These are phyloP conservation scores for Penicillium sp. DNA, from an alignment of 2,329 filamentous ascomycete species.

Conservation along the genomic window DNA sequence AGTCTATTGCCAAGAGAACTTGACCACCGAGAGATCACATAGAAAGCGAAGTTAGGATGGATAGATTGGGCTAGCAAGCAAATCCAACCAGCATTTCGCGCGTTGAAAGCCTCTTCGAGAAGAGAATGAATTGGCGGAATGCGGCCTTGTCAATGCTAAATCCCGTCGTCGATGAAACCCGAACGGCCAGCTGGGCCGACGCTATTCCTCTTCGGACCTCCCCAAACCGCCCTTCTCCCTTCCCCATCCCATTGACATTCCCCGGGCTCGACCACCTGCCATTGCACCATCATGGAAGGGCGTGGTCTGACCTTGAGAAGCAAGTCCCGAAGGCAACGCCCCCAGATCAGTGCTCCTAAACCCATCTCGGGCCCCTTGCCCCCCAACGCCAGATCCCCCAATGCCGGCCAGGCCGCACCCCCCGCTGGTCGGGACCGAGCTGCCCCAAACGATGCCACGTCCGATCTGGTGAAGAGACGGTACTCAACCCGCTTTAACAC, in stretches of 20 bases:
- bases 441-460: slow-evolving; percentile 54
- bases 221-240: slow-evolving; percentile 8
- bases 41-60: too few species aligned
- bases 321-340: slow-evolving; percentile 52
- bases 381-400: slow-evolving; percentile 37
- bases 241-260: slow-evolving; percentile 6
- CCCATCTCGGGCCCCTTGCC: slow-evolving; percentile 50
- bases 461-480: slow-evolving; percentile 85
- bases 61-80: too few species aligned
- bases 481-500: slow-evolving; percentile 93
- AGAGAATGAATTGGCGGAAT: background rate
- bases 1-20: too few species aligned
- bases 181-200: background rate
- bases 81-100: background rate
- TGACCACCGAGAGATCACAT: too few species aligned
- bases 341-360: slow-evolving; percentile 60
- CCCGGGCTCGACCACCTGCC: background rate
- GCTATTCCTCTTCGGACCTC: slow-evolving; percentile 6
- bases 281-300: slow-evolving; percentile 46
- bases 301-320: slow-evolving; percentile 62
- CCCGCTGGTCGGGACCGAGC: slow-evolving; percentile 40
- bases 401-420: slow-evolving; percentile 32
- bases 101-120: too few species aligned
- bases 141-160: too few species aligned
- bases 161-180: background rate